Conservation (phyloP, 2,329 filamentous ascomycete species). For the Colletotrichum australisinense region DNA sequence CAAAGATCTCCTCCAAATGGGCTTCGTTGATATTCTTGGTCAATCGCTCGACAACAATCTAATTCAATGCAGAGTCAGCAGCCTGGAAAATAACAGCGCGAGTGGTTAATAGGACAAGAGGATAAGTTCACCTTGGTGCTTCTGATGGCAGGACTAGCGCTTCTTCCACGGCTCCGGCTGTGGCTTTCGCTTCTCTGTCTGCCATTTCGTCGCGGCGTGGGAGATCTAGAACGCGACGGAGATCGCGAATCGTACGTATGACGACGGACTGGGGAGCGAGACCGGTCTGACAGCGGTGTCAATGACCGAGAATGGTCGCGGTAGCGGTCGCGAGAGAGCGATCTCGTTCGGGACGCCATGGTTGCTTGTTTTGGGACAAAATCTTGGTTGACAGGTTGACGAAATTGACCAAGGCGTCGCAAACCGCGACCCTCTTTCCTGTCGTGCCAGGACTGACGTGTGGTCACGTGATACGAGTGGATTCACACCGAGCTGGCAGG, state of each 20-base stretch:
- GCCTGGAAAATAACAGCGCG: not conserved
- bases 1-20: slow-evolving; percentile 93
- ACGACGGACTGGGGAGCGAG: slow-evolving; percentile 47
- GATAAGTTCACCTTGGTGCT: slow-evolving; percentile 63
- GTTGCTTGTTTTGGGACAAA: not conserved
- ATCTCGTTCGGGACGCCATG: slow-evolving; percentile 37
- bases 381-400: not conserved
- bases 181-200: slow-evolving; percentile 45
- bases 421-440: slow-evolving; percentile 3
- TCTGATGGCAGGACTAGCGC: slow-evolving; percentile 46
- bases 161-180: slow-evolving; percentile 43
- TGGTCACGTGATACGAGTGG: not conserved
- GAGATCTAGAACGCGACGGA: slow-evolving; percentile 45
- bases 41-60: slow-evolving; percentile 96
- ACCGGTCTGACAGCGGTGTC: slow-evolving; percentile 47
- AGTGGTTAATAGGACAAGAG: slow-evolving; percentile 30
- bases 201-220: slow-evolving; percentile 48
- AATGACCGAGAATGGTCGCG: slow-evolving; percentile 50
- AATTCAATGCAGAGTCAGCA: slow-evolving; percentile 3
- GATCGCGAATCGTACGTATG: slow-evolving; percentile 46
- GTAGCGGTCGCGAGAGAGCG: slow-evolving; percentile 42
- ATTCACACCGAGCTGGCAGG: not conserved
- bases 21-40: slow-evolving; percentile 94
- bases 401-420: not conserved
- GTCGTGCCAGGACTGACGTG: slow-evolving; percentile 1